Conservation (phyloP, 2,329 filamentous ascomycete species). For the Colletotrichum australisinense region DNA sequence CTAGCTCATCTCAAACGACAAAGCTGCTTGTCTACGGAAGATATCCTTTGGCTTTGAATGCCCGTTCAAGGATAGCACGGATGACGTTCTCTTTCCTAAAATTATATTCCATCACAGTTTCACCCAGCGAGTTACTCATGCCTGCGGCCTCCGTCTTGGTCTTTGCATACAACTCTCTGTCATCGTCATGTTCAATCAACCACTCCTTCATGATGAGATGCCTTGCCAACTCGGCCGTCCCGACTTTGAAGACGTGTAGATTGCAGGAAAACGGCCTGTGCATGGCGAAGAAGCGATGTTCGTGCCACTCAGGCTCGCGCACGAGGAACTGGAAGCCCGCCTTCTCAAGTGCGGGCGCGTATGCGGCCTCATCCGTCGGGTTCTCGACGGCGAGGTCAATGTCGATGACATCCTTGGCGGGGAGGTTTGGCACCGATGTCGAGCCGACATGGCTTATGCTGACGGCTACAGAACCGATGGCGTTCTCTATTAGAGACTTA, state of each 20-base stretch:
- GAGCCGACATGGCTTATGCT: constrained; percentile 60
- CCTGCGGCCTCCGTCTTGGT: constrained; percentile 51
- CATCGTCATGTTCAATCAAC: constrained; percentile 50
- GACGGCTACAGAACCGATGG: constrained; percentile 47
- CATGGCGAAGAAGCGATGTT: constrained; percentile 58
- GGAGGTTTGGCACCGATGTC: constrained; percentile 60
- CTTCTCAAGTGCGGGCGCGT: constrained; percentile 54
- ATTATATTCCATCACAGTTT: constrained; percentile 52
- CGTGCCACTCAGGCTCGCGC: constrained; percentile 59
- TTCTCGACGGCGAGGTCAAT: constrained; percentile 60
- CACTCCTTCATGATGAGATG: constrained; percentile 59
- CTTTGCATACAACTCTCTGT: constrained; percentile 52
- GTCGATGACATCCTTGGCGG: constrained; percentile 64
- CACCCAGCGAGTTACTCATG: constrained; percentile 43
- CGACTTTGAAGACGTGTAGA: constrained; percentile 60
- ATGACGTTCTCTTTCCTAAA: constrained; percentile 53
- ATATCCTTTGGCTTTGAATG: constrained; percentile 44
- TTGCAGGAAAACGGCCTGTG: constrained; percentile 51
- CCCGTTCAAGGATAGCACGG: constrained; percentile 48
- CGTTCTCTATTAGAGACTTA: constrained; percentile 47
- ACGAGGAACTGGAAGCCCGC: constrained; percentile 58
- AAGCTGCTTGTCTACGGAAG: neutral
- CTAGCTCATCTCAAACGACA: no score
- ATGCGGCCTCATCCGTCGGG: constrained; percentile 52
- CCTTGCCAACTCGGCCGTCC: constrained; percentile 52